phyloP scores from a whole-genome alignment of 1,139 yeast genomes.

The Lodderomyces metapsilosis region DNA sequence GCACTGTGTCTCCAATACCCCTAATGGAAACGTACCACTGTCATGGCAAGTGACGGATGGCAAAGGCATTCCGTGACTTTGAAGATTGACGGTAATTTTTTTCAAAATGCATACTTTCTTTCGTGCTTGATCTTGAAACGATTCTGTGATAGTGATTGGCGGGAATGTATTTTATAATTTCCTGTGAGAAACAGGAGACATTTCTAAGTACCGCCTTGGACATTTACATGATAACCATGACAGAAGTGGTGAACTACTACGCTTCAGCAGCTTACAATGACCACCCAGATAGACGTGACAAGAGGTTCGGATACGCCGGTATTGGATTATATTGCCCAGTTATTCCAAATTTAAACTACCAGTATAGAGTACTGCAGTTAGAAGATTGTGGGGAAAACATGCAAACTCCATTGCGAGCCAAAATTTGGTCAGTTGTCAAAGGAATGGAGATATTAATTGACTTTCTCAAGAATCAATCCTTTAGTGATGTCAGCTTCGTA shows the following conservation, averaged over 20 bases:
- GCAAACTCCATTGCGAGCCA: not conserved
- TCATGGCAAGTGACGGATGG: too few relatives aligned
- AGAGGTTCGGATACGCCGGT: not conserved
- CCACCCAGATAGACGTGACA: not conserved
- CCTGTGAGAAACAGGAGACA: too few relatives aligned
- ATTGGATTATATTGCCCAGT: not conserved
- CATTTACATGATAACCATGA: too few relatives aligned
- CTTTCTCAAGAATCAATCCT: not conserved
- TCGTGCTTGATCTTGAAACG: too few relatives aligned
- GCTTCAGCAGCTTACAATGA: not conserved
- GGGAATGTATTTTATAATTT: too few relatives aligned
- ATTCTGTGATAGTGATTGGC: too few relatives aligned
- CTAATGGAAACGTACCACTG: too few relatives aligned
- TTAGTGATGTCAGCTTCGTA: not conserved
- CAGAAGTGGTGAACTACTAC: not conserved
- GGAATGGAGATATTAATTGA: not conserved
- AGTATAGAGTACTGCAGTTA: not conserved
- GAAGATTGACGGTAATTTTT: too few relatives aligned
- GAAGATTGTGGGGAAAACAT: not conserved
- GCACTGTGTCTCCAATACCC: too few relatives aligned
- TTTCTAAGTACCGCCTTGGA: too few relatives aligned
- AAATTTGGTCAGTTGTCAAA: not conserved
- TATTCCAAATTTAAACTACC: not conserved
- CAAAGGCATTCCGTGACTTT: too few relatives aligned
- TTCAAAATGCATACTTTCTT: too few relatives aligned